These are phyloP conservation scores for Crithidia fasciculata DNA, from an alignment of 208 protist species.

Conservation along the genomic window DNA sequence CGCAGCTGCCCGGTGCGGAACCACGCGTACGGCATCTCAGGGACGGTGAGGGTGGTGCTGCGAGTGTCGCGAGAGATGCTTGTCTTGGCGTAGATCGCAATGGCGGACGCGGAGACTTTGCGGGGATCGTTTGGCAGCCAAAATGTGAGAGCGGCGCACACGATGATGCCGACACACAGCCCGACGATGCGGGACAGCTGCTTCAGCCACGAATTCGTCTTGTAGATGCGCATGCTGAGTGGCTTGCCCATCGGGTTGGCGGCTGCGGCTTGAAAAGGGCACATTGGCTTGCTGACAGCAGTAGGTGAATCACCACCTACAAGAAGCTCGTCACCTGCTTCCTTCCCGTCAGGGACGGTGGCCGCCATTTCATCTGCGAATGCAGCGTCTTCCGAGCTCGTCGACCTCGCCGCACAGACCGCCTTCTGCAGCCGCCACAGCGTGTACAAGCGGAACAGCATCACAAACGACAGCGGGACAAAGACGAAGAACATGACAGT, in stretches of 20 bases:
- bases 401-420: not conserved
- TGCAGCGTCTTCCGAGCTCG: not conserved
- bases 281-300: not conserved
- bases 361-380: not conserved
- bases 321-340: not conserved
- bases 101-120: constrained; percentile 22
- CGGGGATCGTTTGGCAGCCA: constrained; percentile 62
- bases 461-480: constrained; percentile 18
- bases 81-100: constrained; percentile 32
- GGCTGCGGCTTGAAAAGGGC: not conserved
- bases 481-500: constrained; percentile 12
- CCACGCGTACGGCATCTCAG: constrained; percentile 54
- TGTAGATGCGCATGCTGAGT: constrained; percentile 12
- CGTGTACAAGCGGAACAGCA: constrained; percentile 20
- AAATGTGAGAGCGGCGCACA: constrained; percentile 39
- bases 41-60: constrained; percentile 23
- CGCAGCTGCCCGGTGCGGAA: constrained; percentile 44
- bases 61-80: constrained; percentile 6
- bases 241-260: constrained; percentile 19
- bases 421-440: constrained; percentile 22
- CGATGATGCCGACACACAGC: constrained; percentile 23
- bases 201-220: not conserved
- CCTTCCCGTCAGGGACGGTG: not conserved
- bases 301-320: too few relatives aligned
- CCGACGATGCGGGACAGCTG: constrained; percentile 21